phyloP scores from a whole-genome alignment of 2,329 filamentous ascomycete genomes.

The Dothideomycetes sp. region DNA sequence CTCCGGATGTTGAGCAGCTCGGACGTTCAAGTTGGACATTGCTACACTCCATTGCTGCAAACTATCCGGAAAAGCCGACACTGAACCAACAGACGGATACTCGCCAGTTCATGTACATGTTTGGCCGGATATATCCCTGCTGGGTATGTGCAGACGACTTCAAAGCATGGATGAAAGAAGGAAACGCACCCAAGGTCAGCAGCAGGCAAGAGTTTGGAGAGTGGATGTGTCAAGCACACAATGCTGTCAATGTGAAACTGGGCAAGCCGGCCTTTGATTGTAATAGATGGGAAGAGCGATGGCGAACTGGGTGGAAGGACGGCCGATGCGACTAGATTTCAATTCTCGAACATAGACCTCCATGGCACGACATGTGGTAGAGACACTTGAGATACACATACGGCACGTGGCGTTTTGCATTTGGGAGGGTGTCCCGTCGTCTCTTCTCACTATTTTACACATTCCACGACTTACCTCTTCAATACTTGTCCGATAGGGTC shows the following conservation, averaged over 20 bases:
- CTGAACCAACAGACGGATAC: constrained; percentile 63
- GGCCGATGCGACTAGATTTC: constrained; percentile 46
- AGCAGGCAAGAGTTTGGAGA: constrained; percentile 59
- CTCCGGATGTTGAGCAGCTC: constrained; percentile 62
- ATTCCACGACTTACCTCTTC: not conserved
- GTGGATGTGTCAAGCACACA: constrained; percentile 81
- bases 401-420: not conserved
- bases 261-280: constrained; percentile 92
- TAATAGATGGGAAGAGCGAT: constrained; percentile 80
- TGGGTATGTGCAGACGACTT: constrained; percentile 95
- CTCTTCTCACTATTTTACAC: not conserved
- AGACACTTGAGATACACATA: too few species aligned
- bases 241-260: constrained; percentile 78
- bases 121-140: constrained; percentile 85
- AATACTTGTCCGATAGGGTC: not conserved
- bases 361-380: too few species aligned
- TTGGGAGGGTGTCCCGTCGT: not conserved
- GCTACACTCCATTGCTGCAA: constrained; percentile 80
- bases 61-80: constrained; percentile 65
- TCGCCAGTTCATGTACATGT: constrained; percentile 63
- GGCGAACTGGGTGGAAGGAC: constrained; percentile 79
- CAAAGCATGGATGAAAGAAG: constrained; percentile 61
- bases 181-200: constrained; percentile 52
- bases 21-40: constrained; percentile 89
- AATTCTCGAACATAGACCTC: not conserved